phyloP scores from a whole-genome alignment of 257 asterid genomes.

The Datura wrightii region DNA sequence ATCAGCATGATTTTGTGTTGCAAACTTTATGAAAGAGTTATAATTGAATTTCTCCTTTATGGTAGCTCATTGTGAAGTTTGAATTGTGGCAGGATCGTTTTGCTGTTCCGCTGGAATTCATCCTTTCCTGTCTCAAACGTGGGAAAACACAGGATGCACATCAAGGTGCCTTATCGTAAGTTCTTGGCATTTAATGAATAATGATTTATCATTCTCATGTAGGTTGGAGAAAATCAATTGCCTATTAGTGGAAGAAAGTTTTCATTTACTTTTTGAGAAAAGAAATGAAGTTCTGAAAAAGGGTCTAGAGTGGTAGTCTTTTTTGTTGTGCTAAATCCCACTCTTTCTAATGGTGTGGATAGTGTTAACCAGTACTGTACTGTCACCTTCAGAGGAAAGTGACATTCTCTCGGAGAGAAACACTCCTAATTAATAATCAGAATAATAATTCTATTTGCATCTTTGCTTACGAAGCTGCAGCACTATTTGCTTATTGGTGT shows the following conservation, averaged over 20 bases:
- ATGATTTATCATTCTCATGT: slow-evolving; percentile 2
- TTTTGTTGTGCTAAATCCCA: slow-evolving; percentile 13
- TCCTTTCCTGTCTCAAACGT: slow-evolving; percentile 56
- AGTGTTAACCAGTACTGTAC: neutral
- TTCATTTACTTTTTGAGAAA: neutral
- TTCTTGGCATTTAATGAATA: slow-evolving; percentile 28
- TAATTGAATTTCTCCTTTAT: slow-evolving; percentile 12
- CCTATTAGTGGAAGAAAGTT: neutral
- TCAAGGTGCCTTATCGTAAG: slow-evolving; percentile 63
- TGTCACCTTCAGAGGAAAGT: neutral
- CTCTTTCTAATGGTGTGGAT: slow-evolving; percentile 13
- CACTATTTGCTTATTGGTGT: neutral
- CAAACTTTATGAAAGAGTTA: slow-evolving; percentile 19
- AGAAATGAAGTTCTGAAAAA: neutral
- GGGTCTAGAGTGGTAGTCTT: neutral
- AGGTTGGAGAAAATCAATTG: neutral
- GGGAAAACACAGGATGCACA: slow-evolving; percentile 58
- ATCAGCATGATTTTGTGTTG: neutral
- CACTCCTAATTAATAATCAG: neutral
- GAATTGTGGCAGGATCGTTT: slow-evolving; percentile 60
- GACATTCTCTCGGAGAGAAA: slow-evolving; percentile 22
- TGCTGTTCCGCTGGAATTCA: slow-evolving; percentile 67
- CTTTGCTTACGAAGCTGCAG: slow-evolving; percentile 12
- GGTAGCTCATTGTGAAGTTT: slow-evolving; percentile 31
- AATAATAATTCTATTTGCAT: neutral